Evolutionary conservation across 768 basidiomycete genomes (phyloP).

Genomic region (Tylopilus subfusipes): DNA sequence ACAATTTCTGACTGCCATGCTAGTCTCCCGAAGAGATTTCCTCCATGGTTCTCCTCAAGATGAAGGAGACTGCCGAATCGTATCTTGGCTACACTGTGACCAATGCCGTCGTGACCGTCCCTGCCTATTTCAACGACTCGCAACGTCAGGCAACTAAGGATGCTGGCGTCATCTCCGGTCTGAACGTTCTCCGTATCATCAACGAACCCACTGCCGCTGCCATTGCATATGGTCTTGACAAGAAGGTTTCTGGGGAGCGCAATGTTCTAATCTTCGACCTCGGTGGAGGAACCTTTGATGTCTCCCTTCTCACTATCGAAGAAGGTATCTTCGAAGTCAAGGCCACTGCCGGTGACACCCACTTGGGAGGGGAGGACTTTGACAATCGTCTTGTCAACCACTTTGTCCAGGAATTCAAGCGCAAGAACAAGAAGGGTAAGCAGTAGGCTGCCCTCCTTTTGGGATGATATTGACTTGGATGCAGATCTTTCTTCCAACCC

Average conservation of each 20-base stretch:
- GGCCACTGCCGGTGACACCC: constrained; percentile 97
- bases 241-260: constrained; percentile 84
- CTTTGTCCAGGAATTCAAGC: constrained; percentile 96
- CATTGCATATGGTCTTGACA: constrained; percentile 98
- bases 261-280: constrained; percentile 99
- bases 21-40: constrained; percentile 96
- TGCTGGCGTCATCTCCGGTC: constrained; percentile 88
- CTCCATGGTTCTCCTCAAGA: constrained; percentile 95
- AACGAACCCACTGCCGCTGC: constrained; percentile 99
- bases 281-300: constrained; percentile 98
- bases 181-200: constrained; percentile 97
- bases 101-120: constrained; percentile 95
- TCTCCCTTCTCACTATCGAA: constrained; percentile 92
- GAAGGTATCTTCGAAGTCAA: constrained; percentile 99
- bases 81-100: constrained; percentile 81
- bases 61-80: constrained; percentile 98
- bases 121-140: constrained; percentile 99
- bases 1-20: constrained; percentile 20
- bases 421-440: constrained; percentile 92
- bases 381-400: constrained; percentile 97
- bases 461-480: constrained; percentile 4
- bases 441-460: background rate
- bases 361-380: constrained; percentile 97
- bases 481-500: constrained; percentile 85
- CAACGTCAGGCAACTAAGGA: constrained; percentile 99